Base-by-base conservation (phyloP, 2,329 filamentous ascomycete species). In the Aspergillus ustus region DNA sequence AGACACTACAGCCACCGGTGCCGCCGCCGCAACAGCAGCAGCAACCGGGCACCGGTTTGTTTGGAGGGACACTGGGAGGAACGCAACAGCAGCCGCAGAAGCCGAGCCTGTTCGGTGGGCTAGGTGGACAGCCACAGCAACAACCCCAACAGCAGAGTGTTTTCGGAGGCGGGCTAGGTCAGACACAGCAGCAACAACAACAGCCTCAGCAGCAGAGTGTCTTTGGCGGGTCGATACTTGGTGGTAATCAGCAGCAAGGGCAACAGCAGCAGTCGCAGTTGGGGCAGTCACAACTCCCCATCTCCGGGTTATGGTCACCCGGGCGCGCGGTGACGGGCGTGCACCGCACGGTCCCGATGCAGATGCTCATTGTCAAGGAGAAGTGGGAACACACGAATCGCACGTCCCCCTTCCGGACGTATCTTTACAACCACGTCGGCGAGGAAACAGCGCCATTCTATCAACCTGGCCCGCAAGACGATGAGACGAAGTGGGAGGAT, bases 401-500 rank as follows among this genome's bases (percentile, higher is more conserved):
- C 44, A 76, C 78, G 50, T 87, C 84, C 43, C 81, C 82, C 7
- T 85, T 89, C 72, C 83, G 87, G 63, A 77, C 83, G 49, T 89
- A 89, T 72, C 82, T 89, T 66, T 89, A 89, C 75, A 89, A 89
- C 71, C 77, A 83, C 19, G 86, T 87, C 54, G 81, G 82, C 51
- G 82, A 87, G 50, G 84, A 86, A 19, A 77, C 82, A 61, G 86
- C 84, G 1, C 85, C 87, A 7, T 89, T 87, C 77, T 89, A 85
- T 73, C 82, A 85, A 62, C 86, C 86, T 2, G 78, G 81, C 8
- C 74, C 81, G 2, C 80, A 82, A 57, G 87, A 89, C 63, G 84
- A 88, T 63, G 83, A 85, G 65, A 77, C 80, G 52, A 86, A 86
- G 70, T 89, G 87, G 87, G 87, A 89, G 69, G 85, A 88, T 65